A percentile compares a stretch with the other conserved stretches of the same genome.
Conservation (phyloP, 176 grass and related monocot species). For the Raddia distichophylla region DNA sequence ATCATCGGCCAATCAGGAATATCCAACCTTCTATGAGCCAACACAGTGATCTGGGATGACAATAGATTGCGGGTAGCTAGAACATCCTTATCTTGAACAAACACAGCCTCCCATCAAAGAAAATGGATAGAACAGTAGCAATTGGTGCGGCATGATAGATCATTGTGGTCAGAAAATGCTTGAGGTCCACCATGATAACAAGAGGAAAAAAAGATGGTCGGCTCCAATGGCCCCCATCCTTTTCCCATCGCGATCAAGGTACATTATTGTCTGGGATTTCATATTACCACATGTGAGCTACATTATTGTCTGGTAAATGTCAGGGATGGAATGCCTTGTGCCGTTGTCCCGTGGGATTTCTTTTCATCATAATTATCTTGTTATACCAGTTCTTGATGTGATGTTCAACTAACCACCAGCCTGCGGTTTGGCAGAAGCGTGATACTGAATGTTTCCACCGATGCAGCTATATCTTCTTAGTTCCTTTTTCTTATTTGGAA, state of each 20-base stretch:
- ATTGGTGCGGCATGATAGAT: neutral
- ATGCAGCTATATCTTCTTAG: neutral
- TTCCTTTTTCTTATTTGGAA: too few species aligned
- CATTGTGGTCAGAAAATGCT: slow-evolving; percentile 25
- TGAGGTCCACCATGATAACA: neutral
- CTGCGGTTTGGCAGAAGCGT: neutral
- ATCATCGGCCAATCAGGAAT: slow-evolving; percentile 23
- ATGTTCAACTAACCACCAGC: slow-evolving; percentile 25
- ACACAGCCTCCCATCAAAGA: neutral
- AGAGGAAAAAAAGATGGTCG: neutral
- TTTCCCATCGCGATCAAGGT: neutral
- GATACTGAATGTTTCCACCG: neutral
- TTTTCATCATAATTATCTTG: neutral
- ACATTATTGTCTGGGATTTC: neutral
- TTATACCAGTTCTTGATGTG: slow-evolving; percentile 21
- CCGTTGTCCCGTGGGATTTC: too few species aligned
- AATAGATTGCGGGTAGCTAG: slow-evolving; percentile 16
- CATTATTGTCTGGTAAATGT: neutral
- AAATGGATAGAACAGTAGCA: neutral
- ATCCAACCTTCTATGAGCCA: neutral
- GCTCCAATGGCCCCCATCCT: neutral
- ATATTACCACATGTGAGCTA: neutral
- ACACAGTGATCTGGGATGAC: neutral
- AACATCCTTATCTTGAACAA: slow-evolving; percentile 34
- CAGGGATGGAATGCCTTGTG: slow-evolving; percentile 12